Conservation (phyloP, 23 red algal genomes). For the Pyropia yezoensis region DNA sequence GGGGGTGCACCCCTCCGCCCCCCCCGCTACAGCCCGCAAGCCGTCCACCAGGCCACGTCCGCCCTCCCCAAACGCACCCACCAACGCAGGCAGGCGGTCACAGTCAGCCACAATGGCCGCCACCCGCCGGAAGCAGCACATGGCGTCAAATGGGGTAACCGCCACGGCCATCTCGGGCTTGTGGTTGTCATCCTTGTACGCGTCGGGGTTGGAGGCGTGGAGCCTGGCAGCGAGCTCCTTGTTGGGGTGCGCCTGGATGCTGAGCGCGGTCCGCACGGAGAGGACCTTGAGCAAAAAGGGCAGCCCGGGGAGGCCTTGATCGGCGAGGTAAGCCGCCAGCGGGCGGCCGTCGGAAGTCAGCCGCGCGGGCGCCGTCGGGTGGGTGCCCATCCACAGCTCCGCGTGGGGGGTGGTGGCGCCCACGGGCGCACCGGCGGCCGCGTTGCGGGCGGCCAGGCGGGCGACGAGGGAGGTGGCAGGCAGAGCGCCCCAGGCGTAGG, state of each 20-base stretch:
- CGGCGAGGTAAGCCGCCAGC: neutral
- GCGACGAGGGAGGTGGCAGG: constrained; percentile 27
- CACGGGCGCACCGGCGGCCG: neutral
- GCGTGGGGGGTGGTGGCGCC: constrained; percentile 45
- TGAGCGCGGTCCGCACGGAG: constrained; percentile 69
- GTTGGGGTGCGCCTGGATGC: constrained; percentile 88
- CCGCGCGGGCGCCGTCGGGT: constrained; percentile 52
- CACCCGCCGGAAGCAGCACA: constrained; percentile 77
- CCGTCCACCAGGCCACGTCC: no score
- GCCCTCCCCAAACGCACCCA: no score
- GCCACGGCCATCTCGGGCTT: constrained; percentile 96
- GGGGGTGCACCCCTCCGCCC: neutral
- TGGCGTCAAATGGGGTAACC: constrained; percentile 44
- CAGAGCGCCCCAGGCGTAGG: constrained; percentile 59
- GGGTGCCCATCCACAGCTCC: constrained; percentile 94
- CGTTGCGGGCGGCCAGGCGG: constrained; percentile 32
- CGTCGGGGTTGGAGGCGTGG: constrained; percentile 36
- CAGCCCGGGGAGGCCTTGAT: constrained; percentile 1
- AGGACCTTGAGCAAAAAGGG: constrained; percentile 95
- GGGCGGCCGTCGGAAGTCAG: constrained; percentile 1
- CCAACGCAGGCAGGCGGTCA: constrained; percentile 19
- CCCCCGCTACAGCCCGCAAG: neutral
- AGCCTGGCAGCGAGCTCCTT: constrained; percentile 42
- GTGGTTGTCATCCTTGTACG: constrained; percentile 94
- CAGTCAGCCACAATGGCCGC: constrained; percentile 52